Evolutionary conservation across 2,329 filamentous ascomycete species (phyloP), one percentile per base, ranked within the genome.

Genomic region (Aspergillus ochraceus): DNA sequence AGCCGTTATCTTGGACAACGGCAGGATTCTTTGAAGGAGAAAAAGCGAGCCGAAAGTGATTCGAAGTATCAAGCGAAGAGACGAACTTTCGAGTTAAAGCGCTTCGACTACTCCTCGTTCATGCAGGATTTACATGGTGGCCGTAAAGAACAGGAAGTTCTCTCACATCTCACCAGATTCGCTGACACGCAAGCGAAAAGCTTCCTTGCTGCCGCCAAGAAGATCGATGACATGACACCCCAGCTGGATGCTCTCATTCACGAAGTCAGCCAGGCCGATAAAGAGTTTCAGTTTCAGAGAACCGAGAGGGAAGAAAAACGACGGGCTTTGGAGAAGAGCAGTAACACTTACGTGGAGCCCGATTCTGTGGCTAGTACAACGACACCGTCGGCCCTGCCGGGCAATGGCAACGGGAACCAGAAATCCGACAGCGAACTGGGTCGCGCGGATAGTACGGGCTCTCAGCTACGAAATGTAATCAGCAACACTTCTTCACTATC

Each of bases 101-200:
- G 96, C 10, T 99, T 99, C 70, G 96, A 99, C 76, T 99, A 99
- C 75, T 98, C 94, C 3, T 97, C 92, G 14, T 99, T 98, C 72
- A 96, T 99, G 91, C 94, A 98, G 71, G 95, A 99, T 79, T 83
- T 99, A n/a, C 95, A 98, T 64, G 95, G 95, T 30, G 95, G 95
- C n/a, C 89, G 95, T 63, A 99, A 98, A 74, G 95, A 99, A 70
- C 95, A 98, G 71, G 95, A 99, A 74, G 91, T 99, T 4, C 78
- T 99, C 30, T 98, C 94, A 1, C 91, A 97, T 72, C 83, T 99
- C 32, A 99, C 95, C 1, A 94, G 90, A 72, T 99, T 93, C 74
- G 96, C 96, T 10, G 92, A 96, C 73, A 87, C 89, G 3, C 95
- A 99, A 72, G 91, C 95, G 17, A 89, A 86, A 69, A 88, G 86